These are phyloP conservation scores for Colletotrichum australisinense DNA, from an alignment of 2,329 filamentous ascomycete genomes.

Conservation along the genomic window DNA sequence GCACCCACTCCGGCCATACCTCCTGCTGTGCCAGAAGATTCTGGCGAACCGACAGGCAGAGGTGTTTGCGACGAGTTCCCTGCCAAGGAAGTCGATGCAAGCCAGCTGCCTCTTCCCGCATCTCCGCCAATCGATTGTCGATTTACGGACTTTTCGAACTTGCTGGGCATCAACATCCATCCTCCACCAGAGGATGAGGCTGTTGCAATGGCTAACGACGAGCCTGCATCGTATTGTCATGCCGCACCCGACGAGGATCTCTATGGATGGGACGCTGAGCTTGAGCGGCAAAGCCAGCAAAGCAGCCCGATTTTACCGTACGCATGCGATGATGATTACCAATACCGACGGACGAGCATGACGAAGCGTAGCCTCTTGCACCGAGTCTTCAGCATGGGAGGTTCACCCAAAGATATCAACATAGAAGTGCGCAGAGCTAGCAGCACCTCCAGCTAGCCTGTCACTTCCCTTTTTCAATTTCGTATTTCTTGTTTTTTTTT, in stretches of 20 bases:
- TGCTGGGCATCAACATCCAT: slow-evolving; percentile 48
- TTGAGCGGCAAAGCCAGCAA: slow-evolving; percentile 44
- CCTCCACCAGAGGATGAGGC: slow-evolving; percentile 42
- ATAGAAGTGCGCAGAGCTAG: slow-evolving; percentile 29
- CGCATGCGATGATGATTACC: slow-evolving; percentile 36
- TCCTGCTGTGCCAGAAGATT: background rate
- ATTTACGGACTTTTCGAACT: slow-evolving; percentile 51
- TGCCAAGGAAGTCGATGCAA: background rate
- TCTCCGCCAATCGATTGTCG: slow-evolving; percentile 13
- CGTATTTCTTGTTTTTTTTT: background rate
- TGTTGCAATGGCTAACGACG: slow-evolving; percentile 43
- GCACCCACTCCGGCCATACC: background rate
- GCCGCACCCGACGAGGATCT: slow-evolving; percentile 51
- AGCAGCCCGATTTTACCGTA: background rate
- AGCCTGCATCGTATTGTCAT: slow-evolving; percentile 42
- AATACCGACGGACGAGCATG: slow-evolving; percentile 43
- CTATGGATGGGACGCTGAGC: slow-evolving; percentile 67
- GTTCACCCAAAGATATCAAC: slow-evolving; percentile 25
- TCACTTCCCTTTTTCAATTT: background rate
- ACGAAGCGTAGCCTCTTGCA: slow-evolving; percentile 51
- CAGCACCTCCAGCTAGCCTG: slow-evolving; percentile 27
- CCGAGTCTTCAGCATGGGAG: slow-evolving; percentile 49
- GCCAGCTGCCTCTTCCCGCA: slow-evolving; percentile 4
- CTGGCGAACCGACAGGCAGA: background rate
- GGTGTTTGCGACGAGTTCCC: background rate